A percentile compares a stretch with the other conserved stretches of the same genome.
Evolutionary conservation across 768 basidiomycete genomes (phyloP).

Genomic region (Boletus rubropictus): DNA sequence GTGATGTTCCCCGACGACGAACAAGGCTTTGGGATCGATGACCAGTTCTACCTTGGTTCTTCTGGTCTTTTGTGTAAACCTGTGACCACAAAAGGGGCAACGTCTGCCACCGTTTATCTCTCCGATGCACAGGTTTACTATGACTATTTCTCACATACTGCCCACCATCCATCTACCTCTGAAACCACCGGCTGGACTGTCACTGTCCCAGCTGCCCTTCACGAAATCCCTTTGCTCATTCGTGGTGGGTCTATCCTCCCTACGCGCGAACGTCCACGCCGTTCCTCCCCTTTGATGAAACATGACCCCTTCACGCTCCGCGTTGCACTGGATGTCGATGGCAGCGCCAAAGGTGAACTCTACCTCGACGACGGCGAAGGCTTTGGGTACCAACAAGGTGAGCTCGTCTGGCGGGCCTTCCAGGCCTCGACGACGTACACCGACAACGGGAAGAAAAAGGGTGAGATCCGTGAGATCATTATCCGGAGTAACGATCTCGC

Average conservation of each 20-base stretch:
- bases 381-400: constrained; percentile 67
- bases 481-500: constrained; percentile 52
- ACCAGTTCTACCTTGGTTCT: constrained; percentile 88
- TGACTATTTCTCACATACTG: constrained; percentile 74
- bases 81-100: constrained; percentile 68
- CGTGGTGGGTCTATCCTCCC: constrained; percentile 89
- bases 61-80: constrained; percentile 92
- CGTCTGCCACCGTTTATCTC: constrained; percentile 71
- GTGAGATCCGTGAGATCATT: constrained; percentile 36
- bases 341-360: constrained; percentile 70
- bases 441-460: background rate
- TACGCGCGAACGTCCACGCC: constrained; percentile 80
- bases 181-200: constrained; percentile 51
- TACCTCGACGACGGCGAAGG: constrained; percentile 94
- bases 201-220: constrained; percentile 73
- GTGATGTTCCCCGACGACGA: constrained; percentile 88
- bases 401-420: constrained; percentile 82
- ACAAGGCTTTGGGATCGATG: constrained; percentile 81
- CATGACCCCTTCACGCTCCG: constrained; percentile 89
- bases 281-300: constrained; percentile 84
- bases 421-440: constrained; percentile 43
- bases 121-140: constrained; percentile 93
- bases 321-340: constrained; percentile 62
- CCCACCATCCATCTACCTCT: constrained; percentile 55
- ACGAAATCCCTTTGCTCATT: constrained; percentile 78